Evolutionary conservation across 331 rosid species (phyloP).

Genomic region (Rhamnella rubrinervis): DNA sequence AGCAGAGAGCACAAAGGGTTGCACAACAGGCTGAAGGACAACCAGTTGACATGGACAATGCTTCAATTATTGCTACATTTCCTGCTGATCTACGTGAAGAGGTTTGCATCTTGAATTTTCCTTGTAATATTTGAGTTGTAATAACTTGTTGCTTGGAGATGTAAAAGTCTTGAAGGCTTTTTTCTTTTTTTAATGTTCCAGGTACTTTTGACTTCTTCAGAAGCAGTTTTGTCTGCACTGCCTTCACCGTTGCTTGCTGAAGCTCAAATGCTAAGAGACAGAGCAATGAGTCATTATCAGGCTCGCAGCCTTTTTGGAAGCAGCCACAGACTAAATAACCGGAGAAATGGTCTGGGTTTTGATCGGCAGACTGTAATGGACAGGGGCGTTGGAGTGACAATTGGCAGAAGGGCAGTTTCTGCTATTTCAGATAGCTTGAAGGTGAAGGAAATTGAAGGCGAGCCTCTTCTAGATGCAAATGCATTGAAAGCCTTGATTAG

Average conservation of each 20-base stretch:
- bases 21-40: constrained; percentile 97
- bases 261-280: constrained; percentile 94
- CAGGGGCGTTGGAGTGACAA: constrained; percentile 91
- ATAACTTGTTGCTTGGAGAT: too few relatives aligned
- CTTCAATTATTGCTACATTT: constrained; percentile 95
- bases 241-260: constrained; percentile 94
- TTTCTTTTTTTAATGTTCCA: constrained; percentile 32
- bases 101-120: constrained; percentile 49
- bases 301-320: constrained; percentile 87
- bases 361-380: constrained; percentile 84
- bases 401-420: constrained; percentile 76
- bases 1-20: constrained; percentile 93
- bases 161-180: constrained; percentile 4
- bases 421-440: constrained; percentile 67
- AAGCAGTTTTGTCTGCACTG: constrained; percentile 90
- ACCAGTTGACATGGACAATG: constrained; percentile 98
- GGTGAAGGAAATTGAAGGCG: constrained; percentile 87
- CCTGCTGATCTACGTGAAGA: constrained; percentile 99
- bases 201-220: constrained; percentile 98
- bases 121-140: not conserved
- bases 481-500: constrained; percentile 87
- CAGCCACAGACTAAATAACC: constrained; percentile 71
- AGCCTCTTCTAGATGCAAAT: constrained; percentile 78
- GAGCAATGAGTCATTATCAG: constrained; percentile 98
- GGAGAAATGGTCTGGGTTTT: constrained; percentile 93